Evolutionary conservation across 2,329 filamentous ascomycete species (phyloP).

Genomic region (Trichoderma citrinoviride): DNA sequence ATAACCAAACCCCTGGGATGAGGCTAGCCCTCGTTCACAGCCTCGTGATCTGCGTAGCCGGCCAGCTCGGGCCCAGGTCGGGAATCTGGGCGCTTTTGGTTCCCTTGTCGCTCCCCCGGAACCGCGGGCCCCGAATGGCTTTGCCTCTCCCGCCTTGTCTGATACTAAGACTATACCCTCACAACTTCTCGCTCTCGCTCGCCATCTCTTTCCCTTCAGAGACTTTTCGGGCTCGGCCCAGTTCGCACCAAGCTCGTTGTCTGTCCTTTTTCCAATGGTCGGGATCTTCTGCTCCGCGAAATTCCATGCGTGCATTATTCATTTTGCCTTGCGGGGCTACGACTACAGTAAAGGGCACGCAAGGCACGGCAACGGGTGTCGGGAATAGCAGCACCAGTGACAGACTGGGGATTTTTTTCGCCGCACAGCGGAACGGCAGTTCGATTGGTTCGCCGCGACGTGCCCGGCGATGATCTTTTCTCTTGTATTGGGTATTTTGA

Average conservation of each 20-base stretch:
- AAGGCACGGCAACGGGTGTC: neutral
- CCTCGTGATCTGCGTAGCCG: slow-evolving; percentile 11
- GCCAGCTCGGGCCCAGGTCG: slow-evolving; percentile 16
- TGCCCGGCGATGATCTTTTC: too few species aligned
- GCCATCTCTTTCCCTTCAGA: neutral
- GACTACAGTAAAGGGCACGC: too few species aligned
- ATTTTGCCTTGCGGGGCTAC: neutral
- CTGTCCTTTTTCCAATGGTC: neutral
- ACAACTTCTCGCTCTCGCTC: neutral
- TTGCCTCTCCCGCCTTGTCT: neutral
- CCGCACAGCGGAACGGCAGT: too few species aligned
- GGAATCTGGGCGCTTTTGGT: neutral
- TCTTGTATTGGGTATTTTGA: too few species aligned
- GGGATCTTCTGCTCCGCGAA: neutral
- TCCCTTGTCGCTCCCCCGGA: slow-evolving; percentile 3
- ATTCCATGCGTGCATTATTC: neutral
- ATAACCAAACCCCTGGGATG: slow-evolving; percentile 8
- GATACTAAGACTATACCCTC: too few species aligned
- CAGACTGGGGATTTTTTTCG: too few species aligned
- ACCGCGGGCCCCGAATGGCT: neutral
- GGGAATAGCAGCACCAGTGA: neutral
- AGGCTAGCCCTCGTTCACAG: neutral
- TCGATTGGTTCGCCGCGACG: too few species aligned
- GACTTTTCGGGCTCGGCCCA: neutral
- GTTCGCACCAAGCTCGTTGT: neutral